Conservation (phyloP, 2,329 filamentous ascomycete genomes). For the Colletotrichum kahawae region DNA sequence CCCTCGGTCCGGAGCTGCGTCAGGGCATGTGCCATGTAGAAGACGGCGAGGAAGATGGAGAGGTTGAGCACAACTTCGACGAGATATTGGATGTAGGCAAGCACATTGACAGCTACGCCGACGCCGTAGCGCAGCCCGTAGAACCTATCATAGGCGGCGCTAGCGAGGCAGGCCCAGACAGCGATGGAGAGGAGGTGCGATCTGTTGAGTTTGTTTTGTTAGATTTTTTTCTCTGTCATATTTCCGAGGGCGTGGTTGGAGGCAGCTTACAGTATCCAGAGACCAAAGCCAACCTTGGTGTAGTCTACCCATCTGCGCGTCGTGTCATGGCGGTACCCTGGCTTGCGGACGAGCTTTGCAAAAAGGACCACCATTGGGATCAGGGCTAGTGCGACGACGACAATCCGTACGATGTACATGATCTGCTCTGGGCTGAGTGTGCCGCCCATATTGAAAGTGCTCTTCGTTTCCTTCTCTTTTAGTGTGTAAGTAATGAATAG, state of each 20-base stretch:
- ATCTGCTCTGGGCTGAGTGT: background rate
- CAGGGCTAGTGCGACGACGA: background rate
- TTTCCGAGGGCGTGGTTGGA: background rate
- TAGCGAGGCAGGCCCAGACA: background rate
- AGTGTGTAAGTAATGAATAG: background rate
- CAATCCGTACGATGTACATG: background rate
- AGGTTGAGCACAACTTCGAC: background rate
- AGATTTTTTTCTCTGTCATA: background rate
- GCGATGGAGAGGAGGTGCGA: background rate
- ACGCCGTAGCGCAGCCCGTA: background rate
- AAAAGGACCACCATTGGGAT: background rate
- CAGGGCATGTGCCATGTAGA: background rate
- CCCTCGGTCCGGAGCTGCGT: background rate
- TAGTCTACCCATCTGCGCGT: conserved; percentile 3
- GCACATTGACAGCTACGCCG: background rate
- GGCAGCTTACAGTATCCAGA: background rate
- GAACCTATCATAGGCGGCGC: background rate
- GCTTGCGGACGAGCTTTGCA: background rate
- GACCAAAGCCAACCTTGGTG: background rate
- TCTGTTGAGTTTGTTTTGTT: background rate
- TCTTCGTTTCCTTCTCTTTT: background rate
- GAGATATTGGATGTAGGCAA: accelerated
- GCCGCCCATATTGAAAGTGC: background rate
- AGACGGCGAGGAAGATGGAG: background rate
- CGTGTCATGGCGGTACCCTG: background rate